Evolutionary conservation across 2,329 filamentous ascomycete species (phyloP).

Genomic region (Diaporthe sp.): DNA sequence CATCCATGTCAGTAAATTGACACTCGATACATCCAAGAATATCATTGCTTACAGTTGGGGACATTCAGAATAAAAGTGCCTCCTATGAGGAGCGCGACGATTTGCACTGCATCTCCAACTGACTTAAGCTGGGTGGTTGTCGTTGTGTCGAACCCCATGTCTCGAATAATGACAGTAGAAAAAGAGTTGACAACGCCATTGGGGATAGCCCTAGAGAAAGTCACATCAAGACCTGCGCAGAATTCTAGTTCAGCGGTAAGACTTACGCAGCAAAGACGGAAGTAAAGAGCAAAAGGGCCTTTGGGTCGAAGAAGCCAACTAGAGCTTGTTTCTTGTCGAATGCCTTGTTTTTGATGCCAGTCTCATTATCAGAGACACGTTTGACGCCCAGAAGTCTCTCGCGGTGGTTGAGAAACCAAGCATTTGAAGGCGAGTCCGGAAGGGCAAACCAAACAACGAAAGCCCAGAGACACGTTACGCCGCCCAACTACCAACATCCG

Average conservation of each 20-base stretch:
- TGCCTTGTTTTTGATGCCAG: background rate
- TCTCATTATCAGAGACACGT: background rate
- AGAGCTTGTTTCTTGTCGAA: background rate
- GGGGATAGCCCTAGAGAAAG: background rate
- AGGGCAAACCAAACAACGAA: background rate
- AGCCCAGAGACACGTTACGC: background rate
- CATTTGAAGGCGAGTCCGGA: background rate
- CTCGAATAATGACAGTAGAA: background rate
- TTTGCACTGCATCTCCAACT: constrained; percentile 54
- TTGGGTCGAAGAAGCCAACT: background rate
- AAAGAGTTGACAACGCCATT: background rate
- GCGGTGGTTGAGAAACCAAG: background rate
- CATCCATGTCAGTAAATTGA: background rate
- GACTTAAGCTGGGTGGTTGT: constrained; percentile 53
- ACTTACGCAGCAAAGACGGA: background rate
- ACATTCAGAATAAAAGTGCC: background rate
- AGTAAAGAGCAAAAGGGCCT: background rate
- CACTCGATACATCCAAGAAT: too few species aligned
- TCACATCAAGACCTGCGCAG: too few species aligned
- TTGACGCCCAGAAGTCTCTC: background rate
- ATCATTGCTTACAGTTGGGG: background rate
- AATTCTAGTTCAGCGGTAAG: fast-evolving
- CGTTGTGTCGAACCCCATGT: constrained; percentile 51
- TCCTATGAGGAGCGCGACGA: too few species aligned
- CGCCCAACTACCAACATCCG: background rate